Evolutionary conservation across 495 filamentous ascomycete genomes (phyloP).

Genomic region (Apodospora peruviana): DNA sequence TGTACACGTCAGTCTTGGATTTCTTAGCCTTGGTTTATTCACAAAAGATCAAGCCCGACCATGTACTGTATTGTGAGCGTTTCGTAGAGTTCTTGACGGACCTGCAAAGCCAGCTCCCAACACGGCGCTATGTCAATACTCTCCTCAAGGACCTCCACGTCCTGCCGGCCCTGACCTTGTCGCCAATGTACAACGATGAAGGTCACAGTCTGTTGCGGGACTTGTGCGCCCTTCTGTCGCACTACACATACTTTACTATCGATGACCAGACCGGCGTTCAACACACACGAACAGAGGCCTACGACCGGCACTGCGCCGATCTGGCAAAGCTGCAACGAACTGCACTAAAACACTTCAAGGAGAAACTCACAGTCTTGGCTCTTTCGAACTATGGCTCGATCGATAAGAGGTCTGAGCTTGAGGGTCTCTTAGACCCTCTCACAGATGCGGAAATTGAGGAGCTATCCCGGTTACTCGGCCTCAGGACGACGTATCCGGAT

Average conservation of each 20-base stretch:
- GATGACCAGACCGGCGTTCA: constrained; percentile 86
- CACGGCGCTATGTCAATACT: constrained; percentile 87
- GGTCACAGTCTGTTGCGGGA: constrained; percentile 79
- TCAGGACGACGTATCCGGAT: constrained; percentile 75
- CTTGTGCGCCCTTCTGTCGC: constrained; percentile 67
- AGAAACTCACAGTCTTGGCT: constrained; percentile 84
- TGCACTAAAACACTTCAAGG: constrained; percentile 78
- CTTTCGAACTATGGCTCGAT: constrained; percentile 90
- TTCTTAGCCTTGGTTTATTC: constrained; percentile 72
- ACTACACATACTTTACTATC: constrained; percentile 83
- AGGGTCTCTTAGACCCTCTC: constrained; percentile 67
- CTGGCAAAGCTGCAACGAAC: constrained; percentile 77
- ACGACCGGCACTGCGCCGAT: constrained; percentile 69
- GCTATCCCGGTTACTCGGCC: constrained; percentile 65
- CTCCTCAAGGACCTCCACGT: constrained; percentile 87
- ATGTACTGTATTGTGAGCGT: constrained; percentile 80
- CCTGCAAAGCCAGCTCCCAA: constrained; percentile 88
- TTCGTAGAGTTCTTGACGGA: constrained; percentile 90
- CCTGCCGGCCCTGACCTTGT: constrained; percentile 74
- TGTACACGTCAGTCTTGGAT: constrained; percentile 79
- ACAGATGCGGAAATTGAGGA: constrained; percentile 65
- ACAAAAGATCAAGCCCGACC: constrained; percentile 49
- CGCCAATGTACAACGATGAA: constrained; percentile 67
- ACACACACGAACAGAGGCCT: constrained; percentile 63
- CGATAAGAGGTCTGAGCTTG: constrained; percentile 70